These are phyloP conservation scores for Malassezia equina DNA, from an alignment of 1,284 basidiomycete genomes.

Conservation along the genomic window DNA sequence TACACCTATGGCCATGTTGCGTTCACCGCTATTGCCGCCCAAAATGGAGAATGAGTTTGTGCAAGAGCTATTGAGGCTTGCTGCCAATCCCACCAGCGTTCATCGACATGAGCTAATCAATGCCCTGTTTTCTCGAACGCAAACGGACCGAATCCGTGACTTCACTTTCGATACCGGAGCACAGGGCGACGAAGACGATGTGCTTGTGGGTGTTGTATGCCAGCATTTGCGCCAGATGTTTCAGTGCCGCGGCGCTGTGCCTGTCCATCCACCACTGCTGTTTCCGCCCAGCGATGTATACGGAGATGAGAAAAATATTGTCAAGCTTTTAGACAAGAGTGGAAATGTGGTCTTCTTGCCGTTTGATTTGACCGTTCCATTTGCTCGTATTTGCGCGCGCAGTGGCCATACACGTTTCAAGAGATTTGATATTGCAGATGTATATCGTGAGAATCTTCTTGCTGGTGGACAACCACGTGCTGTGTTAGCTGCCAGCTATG, in stretches of 20 bases:
- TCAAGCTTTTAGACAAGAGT: conserved; percentile 64
- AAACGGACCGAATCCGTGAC: conserved; percentile 58
- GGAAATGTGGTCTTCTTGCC: conserved; percentile 47
- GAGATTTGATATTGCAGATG: conserved; percentile 63
- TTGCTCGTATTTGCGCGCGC: conserved; percentile 72
- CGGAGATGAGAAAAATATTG: conserved; percentile 71
- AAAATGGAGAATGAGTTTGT: conserved; percentile 74
- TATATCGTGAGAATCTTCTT: conserved; percentile 45
- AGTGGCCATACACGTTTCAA: conserved; percentile 70
- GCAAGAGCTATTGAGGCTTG: conserved; percentile 65
- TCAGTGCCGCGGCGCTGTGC: conserved; percentile 76
- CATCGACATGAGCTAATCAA: conserved; percentile 38
- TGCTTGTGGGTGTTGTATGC: conserved; percentile 65
- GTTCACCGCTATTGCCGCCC: conserved; percentile 65
- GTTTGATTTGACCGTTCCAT: conserved; percentile 57
- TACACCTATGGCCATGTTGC: conserved; percentile 70
- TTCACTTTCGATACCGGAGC: conserved; percentile 69
- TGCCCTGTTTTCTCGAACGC: conserved; percentile 48
- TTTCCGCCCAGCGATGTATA: conserved; percentile 62
- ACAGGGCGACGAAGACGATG: conserved; percentile 61
- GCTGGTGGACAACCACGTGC: conserved; percentile 48
- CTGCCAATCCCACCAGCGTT: conserved; percentile 54
- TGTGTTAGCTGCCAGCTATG: conserved; percentile 44
- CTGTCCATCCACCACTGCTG: conserved; percentile 70
- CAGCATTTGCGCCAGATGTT: conserved; percentile 68